Base-by-base conservation (phyloP, 2,329 filamentous ascomycete genomes). In the Hirsutella thompsonii region DNA sequence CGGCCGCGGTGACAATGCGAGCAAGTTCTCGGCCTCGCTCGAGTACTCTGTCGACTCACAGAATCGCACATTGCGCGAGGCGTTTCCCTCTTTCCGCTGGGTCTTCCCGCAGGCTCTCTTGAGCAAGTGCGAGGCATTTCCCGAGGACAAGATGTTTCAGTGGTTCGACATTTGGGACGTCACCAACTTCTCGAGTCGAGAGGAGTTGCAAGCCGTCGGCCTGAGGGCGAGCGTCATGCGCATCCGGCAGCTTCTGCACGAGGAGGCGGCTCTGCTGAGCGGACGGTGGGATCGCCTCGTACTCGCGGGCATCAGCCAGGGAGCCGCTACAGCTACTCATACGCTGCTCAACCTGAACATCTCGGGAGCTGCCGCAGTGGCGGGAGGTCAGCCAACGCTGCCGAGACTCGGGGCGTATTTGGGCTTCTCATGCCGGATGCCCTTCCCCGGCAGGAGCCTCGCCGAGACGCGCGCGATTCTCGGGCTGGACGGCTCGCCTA, bases 141-240 rank as follows among this genome's bases (percentile, higher is more conserved):
- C 46, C 8, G 2, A 23, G 14, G 20, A 57, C 20, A 44, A 50
- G 8, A 42, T 48, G 42, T 57, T 61, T 8, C 66, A 70, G 47
- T 74, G 69, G 70, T 74, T 73, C 49, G 69, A 74, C 48, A 59
- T 71, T 29, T 67, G 60, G 56, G 64, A 67, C 38, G 54, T 63
- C 1, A 48, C 55, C 16, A 53, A 67, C 42, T 63, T 66, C 14
- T 38, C 55, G 2, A 54, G 64, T n/a, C 49, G 54, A 14, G 65
- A 72, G 44, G 62, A 68, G 3, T 43, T 67, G 4, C 67, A 71
- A 48, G 50, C 51, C 0, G 46, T 53, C 0, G 68, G 68, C 0
- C 49, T 74, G 10, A 50, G 48, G 28, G 61, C 66, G 9, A 62
- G 59, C 42, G 58, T 67, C 0, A 34, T 38, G 0, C 45, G 47